These are phyloP conservation scores for Orbilia brochopaga DNA, from an alignment of 2,329 filamentous ascomycete species.

Conservation along the genomic window DNA sequence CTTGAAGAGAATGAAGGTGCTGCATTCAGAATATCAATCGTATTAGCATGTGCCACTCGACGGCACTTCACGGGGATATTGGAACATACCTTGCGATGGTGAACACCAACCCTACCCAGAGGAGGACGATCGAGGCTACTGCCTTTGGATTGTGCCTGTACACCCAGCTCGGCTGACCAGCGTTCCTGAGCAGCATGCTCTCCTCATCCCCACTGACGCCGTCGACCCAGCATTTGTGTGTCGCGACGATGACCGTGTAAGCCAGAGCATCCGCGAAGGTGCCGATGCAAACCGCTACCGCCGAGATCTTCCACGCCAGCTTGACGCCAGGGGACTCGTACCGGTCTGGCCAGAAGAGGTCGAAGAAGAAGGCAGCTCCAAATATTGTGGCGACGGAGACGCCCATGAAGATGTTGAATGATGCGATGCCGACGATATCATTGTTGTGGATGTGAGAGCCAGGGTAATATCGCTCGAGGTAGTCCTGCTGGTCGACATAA, in stretches of 20 bases:
- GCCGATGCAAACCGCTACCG: conserved; percentile 61
- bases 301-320: conserved; percentile 64
- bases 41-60: conserved; percentile 11
- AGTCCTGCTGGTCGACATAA: conserved; percentile 64
- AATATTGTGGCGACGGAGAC: conserved; percentile 67
- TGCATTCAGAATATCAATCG: conserved; percentile 28
- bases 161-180: conserved; percentile 57
- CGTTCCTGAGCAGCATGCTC: conserved; percentile 39
- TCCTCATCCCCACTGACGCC: conserved; percentile 54
- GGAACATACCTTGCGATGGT: conserved; percentile 60
- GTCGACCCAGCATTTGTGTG: conserved; percentile 60
- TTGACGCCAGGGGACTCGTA: conserved; percentile 62
- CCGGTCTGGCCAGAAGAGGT: conserved; percentile 67
- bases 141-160: conserved; percentile 63
- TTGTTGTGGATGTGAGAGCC: conserved; percentile 63
- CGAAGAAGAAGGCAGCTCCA: conserved; percentile 68
- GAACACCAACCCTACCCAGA: conserved; percentile 63
- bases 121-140: conserved; percentile 63
- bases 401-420: conserved; percentile 67
- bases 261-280: conserved; percentile 62
- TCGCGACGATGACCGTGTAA: conserved; percentile 63
- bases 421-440: conserved; percentile 64
- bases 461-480: conserved; percentile 59
- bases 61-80: neutral
- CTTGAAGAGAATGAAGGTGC: conserved; percentile 57